phyloP scores from a whole-genome alignment of 176 grass and related monocot genomes.

The Thalia dealbata region DNA sequence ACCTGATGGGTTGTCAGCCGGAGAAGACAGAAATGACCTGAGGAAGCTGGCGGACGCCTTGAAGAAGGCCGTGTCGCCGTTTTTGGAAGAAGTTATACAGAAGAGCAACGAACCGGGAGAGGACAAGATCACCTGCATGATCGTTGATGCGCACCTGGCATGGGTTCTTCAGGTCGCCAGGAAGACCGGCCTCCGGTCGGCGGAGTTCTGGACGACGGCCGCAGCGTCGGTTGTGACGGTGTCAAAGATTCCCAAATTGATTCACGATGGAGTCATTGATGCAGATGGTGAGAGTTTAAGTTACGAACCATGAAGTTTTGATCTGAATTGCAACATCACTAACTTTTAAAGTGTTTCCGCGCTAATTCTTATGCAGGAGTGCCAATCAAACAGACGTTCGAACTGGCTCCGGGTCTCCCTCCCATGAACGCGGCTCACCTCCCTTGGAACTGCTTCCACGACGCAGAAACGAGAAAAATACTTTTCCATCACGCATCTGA shows the following conservation, averaged over 20 bases:
- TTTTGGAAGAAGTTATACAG: neutral
- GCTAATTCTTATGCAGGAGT: neutral
- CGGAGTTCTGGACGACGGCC: constrained; percentile 29
- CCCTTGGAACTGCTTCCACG: neutral
- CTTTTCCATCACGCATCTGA: neutral
- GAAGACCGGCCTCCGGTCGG: constrained; percentile 23
- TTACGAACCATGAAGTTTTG: too few species aligned
- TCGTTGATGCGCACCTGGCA: constrained; percentile 29
- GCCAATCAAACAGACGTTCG: neutral
- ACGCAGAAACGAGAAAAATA: neutral
- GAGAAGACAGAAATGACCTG: neutral
- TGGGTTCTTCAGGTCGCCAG: constrained; percentile 24
- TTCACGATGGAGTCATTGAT: constrained; percentile 36
- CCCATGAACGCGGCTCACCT: neutral
- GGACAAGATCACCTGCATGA: constrained; percentile 29
- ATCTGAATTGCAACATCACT: too few species aligned
- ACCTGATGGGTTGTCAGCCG: neutral
- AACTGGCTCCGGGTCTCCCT: neutral
- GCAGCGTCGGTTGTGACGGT: constrained; percentile 9
- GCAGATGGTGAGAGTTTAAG: constrained; percentile 29
- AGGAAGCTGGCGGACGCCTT: too few species aligned
- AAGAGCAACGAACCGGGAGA: neutral
- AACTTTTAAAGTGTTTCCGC: too few species aligned
- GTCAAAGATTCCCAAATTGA: constrained; percentile 18
- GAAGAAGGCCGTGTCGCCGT: neutral